phyloP scores from a whole-genome alignment of 257 asterid species.

The Apocynum venetum region DNA sequence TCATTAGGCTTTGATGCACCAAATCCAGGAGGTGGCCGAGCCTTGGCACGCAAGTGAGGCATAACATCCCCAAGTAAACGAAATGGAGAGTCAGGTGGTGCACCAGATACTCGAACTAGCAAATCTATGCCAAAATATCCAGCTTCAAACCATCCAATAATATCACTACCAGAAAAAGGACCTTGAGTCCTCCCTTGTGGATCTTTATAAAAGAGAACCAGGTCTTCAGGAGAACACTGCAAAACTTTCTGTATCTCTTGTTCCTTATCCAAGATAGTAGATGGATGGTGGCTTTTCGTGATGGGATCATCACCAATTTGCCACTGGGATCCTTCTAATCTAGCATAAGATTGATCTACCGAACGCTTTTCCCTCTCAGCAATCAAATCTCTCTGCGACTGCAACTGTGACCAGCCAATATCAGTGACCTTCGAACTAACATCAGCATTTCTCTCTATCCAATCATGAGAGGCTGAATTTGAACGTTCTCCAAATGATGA shows the following conservation, averaged over 20 bases:
- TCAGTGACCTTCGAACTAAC: conserved; percentile 27
- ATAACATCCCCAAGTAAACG: conserved; percentile 84
- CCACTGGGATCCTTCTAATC: conserved; percentile 45
- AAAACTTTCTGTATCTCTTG: conserved; percentile 44
- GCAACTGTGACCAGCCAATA: conserved; percentile 30
- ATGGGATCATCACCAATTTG: conserved; percentile 50
- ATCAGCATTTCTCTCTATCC: conserved; percentile 46
- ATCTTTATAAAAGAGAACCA: conserved; percentile 80
- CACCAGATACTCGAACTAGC: conserved; percentile 76
- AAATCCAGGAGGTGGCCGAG: conserved; percentile 97
- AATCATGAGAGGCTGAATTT: conserved; percentile 39
- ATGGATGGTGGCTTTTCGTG: conserved; percentile 62
- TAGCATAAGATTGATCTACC: conserved; percentile 40
- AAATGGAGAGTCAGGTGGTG: conserved; percentile 69
- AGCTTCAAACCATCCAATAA: conserved; percentile 94
- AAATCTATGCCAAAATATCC: conserved; percentile 96
- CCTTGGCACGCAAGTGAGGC: conserved; percentile 96
- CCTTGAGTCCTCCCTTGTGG: conserved; percentile 94
- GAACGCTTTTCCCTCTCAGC: conserved; percentile 39
- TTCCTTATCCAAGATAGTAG: conserved; percentile 53
- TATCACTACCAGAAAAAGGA: conserved; percentile 89
- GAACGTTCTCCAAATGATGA: conserved; percentile 60
- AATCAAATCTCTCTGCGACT: conserved; percentile 43
- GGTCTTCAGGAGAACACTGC: conserved; percentile 73
- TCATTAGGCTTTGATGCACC: conserved; percentile 68